phyloP scores from a whole-genome alignment of 192 early-diverging fungal genomes.

The Bifiguratus adelaidae region DNA sequence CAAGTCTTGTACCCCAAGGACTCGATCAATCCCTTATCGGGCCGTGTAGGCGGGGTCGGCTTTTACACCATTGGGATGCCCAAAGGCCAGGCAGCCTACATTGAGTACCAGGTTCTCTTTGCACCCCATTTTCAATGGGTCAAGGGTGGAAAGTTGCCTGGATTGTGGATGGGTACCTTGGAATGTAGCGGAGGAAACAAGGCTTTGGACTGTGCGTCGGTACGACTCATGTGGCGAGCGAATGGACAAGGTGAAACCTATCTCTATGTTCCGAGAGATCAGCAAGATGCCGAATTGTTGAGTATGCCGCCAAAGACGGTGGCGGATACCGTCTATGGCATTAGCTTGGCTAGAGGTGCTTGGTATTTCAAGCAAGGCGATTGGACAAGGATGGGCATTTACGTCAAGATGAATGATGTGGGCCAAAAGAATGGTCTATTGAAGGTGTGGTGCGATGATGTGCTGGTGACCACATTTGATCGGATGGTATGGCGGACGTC shows the following conservation, averaged over 20 bases:
- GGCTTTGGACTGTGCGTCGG: conserved; percentile 44
- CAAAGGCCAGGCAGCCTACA: background rate
- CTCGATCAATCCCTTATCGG: conserved; percentile 8
- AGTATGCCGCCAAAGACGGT: conserved; percentile 21
- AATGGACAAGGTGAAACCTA: conserved; percentile 40
- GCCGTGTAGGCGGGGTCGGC: conserved; percentile 7
- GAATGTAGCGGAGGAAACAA: conserved; percentile 30
- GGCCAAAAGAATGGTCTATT: background rate
- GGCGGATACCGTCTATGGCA: conserved; percentile 33
- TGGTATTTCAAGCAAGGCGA: conserved; percentile 28
- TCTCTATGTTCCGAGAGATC: conserved; percentile 23
- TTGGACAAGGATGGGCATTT: conserved; percentile 19
- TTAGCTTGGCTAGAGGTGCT: conserved; percentile 37
- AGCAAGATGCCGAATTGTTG: conserved; percentile 16
- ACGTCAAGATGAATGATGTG: conserved; percentile 5
- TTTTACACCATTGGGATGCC: background rate
- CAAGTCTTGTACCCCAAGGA: conserved; percentile 7
- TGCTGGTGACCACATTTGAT: conserved; percentile 1
- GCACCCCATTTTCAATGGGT: conserved; percentile 37
- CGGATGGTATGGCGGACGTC: conserved; percentile 5
- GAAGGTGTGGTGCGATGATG: conserved; percentile 4
- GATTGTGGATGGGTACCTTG: conserved; percentile 30
- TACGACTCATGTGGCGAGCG: conserved; percentile 36
- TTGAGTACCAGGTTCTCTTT: conserved; percentile 36
- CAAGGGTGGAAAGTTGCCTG: conserved; percentile 47